Evolutionary conservation across 2,329 filamentous ascomycete species (phyloP).

Genomic region (Fusarium anguioides): DNA sequence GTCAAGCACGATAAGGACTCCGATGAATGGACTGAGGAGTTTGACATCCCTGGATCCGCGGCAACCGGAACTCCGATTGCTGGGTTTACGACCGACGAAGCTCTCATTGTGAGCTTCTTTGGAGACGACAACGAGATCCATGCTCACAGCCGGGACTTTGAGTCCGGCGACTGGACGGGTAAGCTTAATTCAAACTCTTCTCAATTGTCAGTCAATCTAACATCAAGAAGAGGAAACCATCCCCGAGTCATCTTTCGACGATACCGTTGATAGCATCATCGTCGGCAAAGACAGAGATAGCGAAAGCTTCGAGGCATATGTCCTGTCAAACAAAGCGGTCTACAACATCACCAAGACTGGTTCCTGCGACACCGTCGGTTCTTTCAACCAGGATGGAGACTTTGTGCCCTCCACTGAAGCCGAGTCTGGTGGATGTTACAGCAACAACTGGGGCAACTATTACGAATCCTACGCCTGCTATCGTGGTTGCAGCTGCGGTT

Average conservation of each 20-base stretch:
- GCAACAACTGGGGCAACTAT: background rate
- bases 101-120: background rate
- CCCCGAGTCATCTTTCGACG: background rate
- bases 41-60: background rate
- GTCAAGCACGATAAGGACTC: background rate
- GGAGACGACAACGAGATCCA: background rate
- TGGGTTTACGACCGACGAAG: background rate
- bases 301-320: background rate
- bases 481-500: background rate
- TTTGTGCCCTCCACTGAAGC: background rate
- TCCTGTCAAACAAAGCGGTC: background rate
- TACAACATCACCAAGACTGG: background rate
- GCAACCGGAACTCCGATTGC: background rate
- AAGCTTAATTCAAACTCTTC: rapidly evolving
- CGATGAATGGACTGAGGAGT: rapidly evolving
- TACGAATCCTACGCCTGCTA: background rate
- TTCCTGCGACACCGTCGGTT: background rate
- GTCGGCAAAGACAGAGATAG: constrained; percentile 1
- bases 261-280: background rate
- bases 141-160: background rate
- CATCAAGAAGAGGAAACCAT: background rate
- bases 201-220: rapidly evolving
- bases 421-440: background rate
- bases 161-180: background rate
- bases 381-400: rapidly evolving